Evolutionary conservation across 371 early-diverging fungal species (phyloP).

Genomic region (Mucor indicus): DNA sequence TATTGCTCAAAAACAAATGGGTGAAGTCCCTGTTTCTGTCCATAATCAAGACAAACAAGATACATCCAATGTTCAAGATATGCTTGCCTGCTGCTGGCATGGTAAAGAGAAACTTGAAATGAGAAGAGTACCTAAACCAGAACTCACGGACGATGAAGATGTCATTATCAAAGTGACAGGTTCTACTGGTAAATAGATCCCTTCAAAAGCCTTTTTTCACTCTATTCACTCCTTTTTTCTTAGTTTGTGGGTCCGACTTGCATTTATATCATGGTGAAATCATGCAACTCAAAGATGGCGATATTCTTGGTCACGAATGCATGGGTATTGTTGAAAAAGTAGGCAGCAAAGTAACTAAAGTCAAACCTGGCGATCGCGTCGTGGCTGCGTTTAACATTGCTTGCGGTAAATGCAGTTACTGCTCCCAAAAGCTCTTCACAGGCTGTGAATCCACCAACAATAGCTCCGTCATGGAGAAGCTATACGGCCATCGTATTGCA

Average conservation of each 20-base stretch:
- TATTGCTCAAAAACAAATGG: conserved; percentile 33
- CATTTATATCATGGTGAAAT: conserved; percentile 60
- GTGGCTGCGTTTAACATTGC: conserved; percentile 47
- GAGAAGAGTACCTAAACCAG: conserved; percentile 42
- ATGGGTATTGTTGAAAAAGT: conserved; percentile 43
- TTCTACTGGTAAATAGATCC: conserved; percentile 20
- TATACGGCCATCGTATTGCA: conserved; percentile 54
- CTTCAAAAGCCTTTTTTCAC: too few relatives aligned
- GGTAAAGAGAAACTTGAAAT: conserved; percentile 48
- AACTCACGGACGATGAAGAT: conserved; percentile 52
- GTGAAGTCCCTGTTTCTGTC: conserved; percentile 36
- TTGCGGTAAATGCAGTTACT: conserved; percentile 60
- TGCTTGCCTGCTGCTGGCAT: conserved; percentile 49
- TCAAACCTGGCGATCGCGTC: conserved; percentile 49
- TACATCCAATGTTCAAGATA: conserved; percentile 11
- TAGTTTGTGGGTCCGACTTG: conserved; percentile 63
- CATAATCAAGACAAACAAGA: conserved; percentile 39
- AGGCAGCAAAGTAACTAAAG: conserved; percentile 38
- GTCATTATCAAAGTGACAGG: conserved; percentile 53
- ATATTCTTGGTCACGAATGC: conserved; percentile 47
- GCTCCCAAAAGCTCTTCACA: conserved; percentile 38
- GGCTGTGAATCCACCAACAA: conserved; percentile 56
- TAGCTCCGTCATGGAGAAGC: conserved; percentile 47
- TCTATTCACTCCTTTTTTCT: neutral
- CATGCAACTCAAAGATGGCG: conserved; percentile 37